A percentile compares a stretch with the other conserved stretches of the same genome.
Evolutionary conservation across 2,329 filamentous ascomycete species (phyloP).

Genomic region (Aspergillus pseudoglaucus): DNA sequence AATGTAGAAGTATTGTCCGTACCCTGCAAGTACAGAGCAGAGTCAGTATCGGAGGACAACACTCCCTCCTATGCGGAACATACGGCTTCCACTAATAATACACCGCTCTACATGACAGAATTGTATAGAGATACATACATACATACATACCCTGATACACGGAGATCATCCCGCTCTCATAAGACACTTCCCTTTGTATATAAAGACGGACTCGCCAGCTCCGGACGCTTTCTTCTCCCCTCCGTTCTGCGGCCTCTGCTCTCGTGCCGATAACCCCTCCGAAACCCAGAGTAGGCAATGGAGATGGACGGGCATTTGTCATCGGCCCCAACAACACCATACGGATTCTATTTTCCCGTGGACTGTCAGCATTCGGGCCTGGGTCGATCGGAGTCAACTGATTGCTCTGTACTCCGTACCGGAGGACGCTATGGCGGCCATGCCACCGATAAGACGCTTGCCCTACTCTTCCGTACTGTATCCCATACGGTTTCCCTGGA

Average conservation of each 20-base stretch:
- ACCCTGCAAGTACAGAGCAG: not conserved
- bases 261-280: not conserved
- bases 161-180: not conserved
- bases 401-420: not conserved
- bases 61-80: not conserved
- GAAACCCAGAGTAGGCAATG: constrained; percentile 16
- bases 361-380: not conserved
- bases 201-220: not conserved
- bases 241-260: too few species aligned
- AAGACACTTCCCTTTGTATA: not conserved
- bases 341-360: constrained; percentile 34
- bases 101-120: too few species aligned
- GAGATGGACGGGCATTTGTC: constrained; percentile 31
- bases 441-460: too few species aligned
- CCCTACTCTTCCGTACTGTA: too few species aligned
- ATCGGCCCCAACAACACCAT: constrained; percentile 17
- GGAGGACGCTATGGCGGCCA: too few species aligned
- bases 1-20: too few species aligned
- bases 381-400: not conserved
- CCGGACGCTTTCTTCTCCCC: too few species aligned
- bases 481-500: not conserved
- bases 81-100: not conserved
- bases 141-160: not conserved
- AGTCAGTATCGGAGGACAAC: not conserved
- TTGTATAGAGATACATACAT: too few species aligned